A percentile compares a stretch with the other conserved stretches of the same genome.
These are phyloP conservation scores for Wickerhamiella dianesei DNA, from an alignment of 805 yeast genomes.

Conservation along the genomic window DNA sequence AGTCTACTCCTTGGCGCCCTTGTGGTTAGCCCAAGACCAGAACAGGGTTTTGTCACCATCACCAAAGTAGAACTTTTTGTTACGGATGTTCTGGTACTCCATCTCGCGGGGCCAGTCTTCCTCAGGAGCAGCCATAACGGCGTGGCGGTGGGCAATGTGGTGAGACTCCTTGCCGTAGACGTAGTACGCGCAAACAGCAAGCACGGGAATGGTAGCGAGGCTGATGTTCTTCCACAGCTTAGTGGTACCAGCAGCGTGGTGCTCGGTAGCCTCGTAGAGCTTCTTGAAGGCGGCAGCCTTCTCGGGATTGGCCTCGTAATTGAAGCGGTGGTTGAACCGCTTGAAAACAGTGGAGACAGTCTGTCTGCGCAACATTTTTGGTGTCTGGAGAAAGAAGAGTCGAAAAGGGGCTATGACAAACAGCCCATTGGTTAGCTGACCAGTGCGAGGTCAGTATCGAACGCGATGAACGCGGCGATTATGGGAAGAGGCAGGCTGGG, in stretches of 20 bases:
- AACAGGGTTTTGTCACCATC: conserved; percentile 94
- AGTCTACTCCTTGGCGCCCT: conserved; percentile 24
- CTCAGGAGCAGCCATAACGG: conserved; percentile 48
- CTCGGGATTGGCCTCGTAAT: conserved; percentile 31
- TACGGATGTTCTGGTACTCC: conserved; percentile 84
- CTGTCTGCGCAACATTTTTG: conserved; percentile 15
- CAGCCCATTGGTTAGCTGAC: not conserved
- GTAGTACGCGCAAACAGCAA: conserved; percentile 62
- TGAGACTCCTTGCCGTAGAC: conserved; percentile 70
- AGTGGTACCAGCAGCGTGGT: conserved; percentile 71
- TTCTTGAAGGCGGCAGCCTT: conserved; percentile 62
- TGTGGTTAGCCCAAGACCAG: conserved; percentile 95
- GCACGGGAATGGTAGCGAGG: conserved; percentile 70
- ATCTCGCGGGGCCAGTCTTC: conserved; percentile 88
- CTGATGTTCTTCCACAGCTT: conserved; percentile 78
- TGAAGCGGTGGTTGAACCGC: conserved; percentile 20
- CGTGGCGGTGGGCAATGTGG: conserved; percentile 73
- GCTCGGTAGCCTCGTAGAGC: conserved; percentile 47
- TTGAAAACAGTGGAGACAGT: conserved; percentile 7
- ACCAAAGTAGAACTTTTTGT: conserved; percentile 91
- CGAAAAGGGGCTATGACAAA: not conserved
- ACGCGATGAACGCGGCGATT: not conserved
- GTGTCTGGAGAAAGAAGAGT: not conserved
- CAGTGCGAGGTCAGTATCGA: not conserved
- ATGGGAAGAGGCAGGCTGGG: too few species aligned